A percentile compares a stretch with the other conserved stretches of the same genome.
phyloP scores from a whole-genome alignment of 176 grass and related monocot genomes.

The Carex scoparia region DNA sequence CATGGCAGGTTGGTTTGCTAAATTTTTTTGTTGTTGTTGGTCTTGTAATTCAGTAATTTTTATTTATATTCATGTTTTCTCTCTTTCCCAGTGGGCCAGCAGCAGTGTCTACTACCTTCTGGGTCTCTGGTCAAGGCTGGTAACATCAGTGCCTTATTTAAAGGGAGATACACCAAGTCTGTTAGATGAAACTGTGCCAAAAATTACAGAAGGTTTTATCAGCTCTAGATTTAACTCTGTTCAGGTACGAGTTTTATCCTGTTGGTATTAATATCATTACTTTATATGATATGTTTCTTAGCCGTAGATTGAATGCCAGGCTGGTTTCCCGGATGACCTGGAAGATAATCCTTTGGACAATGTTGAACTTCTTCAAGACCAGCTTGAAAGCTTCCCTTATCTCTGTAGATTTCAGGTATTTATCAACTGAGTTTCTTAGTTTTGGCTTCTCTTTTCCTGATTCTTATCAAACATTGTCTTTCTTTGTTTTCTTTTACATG shows the following conservation, averaged over 20 bases:
- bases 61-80: slow-evolving; percentile 30
- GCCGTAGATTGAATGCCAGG: slow-evolving; percentile 40
- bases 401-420: slow-evolving; percentile 97
- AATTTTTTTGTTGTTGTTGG: not conserved
- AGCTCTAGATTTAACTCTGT: slow-evolving; percentile 95
- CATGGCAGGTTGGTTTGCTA: slow-evolving; percentile 82
- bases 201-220: slow-evolving; percentile 96
- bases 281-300: slow-evolving; percentile 15
- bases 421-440: slow-evolving; percentile 21
- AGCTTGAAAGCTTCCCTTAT: slow-evolving; percentile 94
- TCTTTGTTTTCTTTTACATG: not conserved
- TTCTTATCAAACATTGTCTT: not conserved
- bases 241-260: slow-evolving; percentile 54
- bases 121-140: slow-evolving; percentile 93
- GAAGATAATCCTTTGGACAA: slow-evolving; percentile 90
- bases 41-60: slow-evolving; percentile 4
- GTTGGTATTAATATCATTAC: not conserved
- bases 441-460: slow-evolving; percentile 11
- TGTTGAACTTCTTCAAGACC: slow-evolving; percentile 94
- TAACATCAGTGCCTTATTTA: slow-evolving; percentile 97
- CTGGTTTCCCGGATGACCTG: slow-evolving; percentile 55
- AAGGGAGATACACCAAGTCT: slow-evolving; percentile 90
- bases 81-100: slow-evolving; percentile 80
- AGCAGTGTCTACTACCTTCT: slow-evolving; percentile 96
- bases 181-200: slow-evolving; percentile 96